A percentile compares a stretch with the other conserved stretches of the same genome.
Evolutionary conservation across 225 moss, liverwort and hornwort genomes (phyloP).

Genomic region (Polytrichum formosum): DNA sequence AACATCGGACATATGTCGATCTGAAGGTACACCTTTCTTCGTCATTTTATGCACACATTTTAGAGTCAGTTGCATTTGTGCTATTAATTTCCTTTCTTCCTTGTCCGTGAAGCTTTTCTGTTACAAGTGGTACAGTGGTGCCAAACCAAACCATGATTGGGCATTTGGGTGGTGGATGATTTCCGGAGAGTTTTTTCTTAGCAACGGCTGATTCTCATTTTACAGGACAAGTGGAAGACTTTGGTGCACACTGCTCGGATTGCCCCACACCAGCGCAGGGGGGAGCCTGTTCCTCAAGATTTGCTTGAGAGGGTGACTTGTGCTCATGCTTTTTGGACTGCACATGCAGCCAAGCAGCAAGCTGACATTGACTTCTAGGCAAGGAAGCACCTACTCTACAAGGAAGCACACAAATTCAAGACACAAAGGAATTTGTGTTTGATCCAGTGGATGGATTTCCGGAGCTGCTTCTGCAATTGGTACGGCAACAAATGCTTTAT

Average conservation of each 20-base stretch:
- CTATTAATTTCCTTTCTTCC: too few relatives aligned
- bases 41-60: background rate
- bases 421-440: background rate
- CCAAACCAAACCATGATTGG: background rate
- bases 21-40: constrained; percentile 57
- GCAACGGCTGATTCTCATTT: background rate
- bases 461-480: too few relatives aligned
- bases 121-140: background rate
- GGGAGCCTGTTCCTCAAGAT: constrained; percentile 66
- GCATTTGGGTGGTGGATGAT: constrained; percentile 4
- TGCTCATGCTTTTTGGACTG: constrained; percentile 62
- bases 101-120: background rate
- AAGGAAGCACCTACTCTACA: constrained; percentile 1
- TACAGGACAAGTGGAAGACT: constrained; percentile 73
- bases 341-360: constrained; percentile 71
- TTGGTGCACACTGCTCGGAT: constrained; percentile 70
- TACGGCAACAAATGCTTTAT: too few relatives aligned
- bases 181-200: background rate
- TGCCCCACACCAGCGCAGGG: constrained; percentile 68
- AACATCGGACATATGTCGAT: constrained; percentile 97
- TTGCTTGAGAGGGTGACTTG: constrained; percentile 62
- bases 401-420: too few relatives aligned
- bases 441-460: background rate
- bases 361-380: constrained; percentile 57
- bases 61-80: constrained; percentile 11